Evolutionary conservation across 2,329 filamentous ascomycete genomes (phyloP), one percentile per base, ranked within the genome.

Genomic region (Epichloe hybrida): DNA sequence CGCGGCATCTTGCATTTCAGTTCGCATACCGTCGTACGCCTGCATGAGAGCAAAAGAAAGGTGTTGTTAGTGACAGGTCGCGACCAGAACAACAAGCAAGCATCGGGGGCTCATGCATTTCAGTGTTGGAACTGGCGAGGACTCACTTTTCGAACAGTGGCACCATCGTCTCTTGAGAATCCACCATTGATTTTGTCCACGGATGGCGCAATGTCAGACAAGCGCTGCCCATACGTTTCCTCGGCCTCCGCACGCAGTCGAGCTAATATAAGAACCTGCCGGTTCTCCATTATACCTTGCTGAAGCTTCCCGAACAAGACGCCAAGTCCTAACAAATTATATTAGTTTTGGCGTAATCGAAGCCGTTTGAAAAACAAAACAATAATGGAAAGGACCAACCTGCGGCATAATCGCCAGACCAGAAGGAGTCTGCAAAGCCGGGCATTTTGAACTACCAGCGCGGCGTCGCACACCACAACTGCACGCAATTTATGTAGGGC

Each of bases 291-390:
- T 53, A 94, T 86, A 54, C 93, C 93, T 69, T 98, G 93, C 69
- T 97, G 90, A 51, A 98, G 83, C 75, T 98, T 98, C 67, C 83
- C 83, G 64, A 97, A 98, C 57, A 98, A 79, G 57, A 97, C 89
- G 50, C 91, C 90, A 58, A 98, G 80, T 55, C 93, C 82, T 84
- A 49, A 37, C 53, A 55, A 50, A 54, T 36, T 39, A 20, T 42
- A 51, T 60, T 40, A 59, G 49, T 46, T 31, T 13, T 20, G n/a
- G 13, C 54, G 45, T 21, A 13, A 38, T n/a, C 43, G 23, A 12
- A 23, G 6, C 11, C 40, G 34, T 17, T 27, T 37, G 45, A 4
- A 31, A 9, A 31, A 31, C 3, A 31, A 31, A 31, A 31, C 27
- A 39, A 8, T 35, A 12, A 3, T 34, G 3, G 6, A 7, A 15